These are phyloP conservation scores for Euphorbia celastroides DNA, from an alignment of 441 rosid species.

Conservation along the genomic window DNA sequence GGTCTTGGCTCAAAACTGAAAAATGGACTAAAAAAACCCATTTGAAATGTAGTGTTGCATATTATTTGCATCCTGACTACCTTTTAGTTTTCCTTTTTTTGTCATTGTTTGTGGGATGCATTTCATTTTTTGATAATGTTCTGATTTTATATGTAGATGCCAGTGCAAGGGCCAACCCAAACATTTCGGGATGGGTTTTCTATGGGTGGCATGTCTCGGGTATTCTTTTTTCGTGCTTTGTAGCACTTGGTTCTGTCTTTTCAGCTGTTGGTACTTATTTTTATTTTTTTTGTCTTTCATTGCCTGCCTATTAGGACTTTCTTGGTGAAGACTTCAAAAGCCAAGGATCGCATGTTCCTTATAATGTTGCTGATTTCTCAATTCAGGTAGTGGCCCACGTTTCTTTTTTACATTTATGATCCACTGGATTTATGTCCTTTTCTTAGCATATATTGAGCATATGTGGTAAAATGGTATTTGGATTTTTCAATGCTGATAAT, in stretches of 20 bases:
- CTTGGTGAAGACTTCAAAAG: slow-evolving; percentile 96
- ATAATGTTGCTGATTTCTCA: slow-evolving; percentile 78
- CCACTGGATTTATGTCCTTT: neutral
- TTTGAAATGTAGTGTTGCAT: neutral
- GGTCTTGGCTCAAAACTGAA: neutral
- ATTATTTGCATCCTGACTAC: neutral
- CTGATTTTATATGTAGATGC: slow-evolving; percentile 37
- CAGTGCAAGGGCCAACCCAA: slow-evolving; percentile 83
- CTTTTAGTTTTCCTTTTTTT: neutral
- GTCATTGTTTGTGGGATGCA: neutral
- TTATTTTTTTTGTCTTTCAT: slow-evolving; percentile 2
- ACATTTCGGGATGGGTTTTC: slow-evolving; percentile 97
- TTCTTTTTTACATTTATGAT: neutral
- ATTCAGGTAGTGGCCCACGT: slow-evolving; percentile 52
- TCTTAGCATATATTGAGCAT: neutral
- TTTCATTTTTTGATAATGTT: slow-evolving; percentile 12
- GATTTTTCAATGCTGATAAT: no score
- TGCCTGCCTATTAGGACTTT: slow-evolving; percentile 57
- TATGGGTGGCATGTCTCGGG: slow-evolving; percentile 97
- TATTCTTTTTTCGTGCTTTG: slow-evolving; percentile 18
- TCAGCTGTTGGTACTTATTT: slow-evolving; percentile 14
- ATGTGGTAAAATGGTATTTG: no score
- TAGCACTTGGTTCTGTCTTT: neutral
- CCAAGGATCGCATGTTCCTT: slow-evolving; percentile 95
- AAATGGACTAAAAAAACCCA: neutral